Evolutionary conservation across 164 flowering plant species (phyloP), one percentile per base, ranked within the genome.

Genomic region (Cinnamomum chago): DNA sequence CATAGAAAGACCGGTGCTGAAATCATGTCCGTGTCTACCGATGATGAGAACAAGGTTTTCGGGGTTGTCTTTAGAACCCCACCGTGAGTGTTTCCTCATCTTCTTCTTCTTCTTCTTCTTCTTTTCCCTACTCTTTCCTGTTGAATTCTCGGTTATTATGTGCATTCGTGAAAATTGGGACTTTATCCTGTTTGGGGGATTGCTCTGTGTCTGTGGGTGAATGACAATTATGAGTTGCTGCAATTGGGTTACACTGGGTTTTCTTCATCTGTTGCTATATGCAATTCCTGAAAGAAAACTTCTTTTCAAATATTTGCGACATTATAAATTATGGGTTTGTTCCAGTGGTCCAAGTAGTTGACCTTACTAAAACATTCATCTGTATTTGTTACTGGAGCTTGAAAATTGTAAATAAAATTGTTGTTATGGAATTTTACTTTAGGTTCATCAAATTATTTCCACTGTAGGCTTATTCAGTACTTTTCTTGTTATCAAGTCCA

Each of bases 31-130:
- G 89, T 95, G 6, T 79, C 89, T 0, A 96, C 92, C 72, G 91
- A 91, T 62, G 99, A 94, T 75, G 99, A 96, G 94, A 96, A 96
- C 65, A 96, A 96, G 82, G 97, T 92, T 35, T 96, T 96, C 62
- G 99, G 99, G 47, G 82, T 96, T 68, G 97, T 94, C 76, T 88
- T 96, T 67, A 86, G 99, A 1, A 95, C 98, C 33, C 98, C 98
- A 7, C 98, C 98, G 97, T 94, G 82, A 90, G 97, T 90, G 11
- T 62, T 5, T 58, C 65, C 17, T 47, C 27, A 20, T 40, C 33
- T 65, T 50, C 35, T 24, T 40, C 33, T 65, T 60, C 35, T 65
- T 60, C 35, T 30, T 30, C 1, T 30, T 30, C 35, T 30, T 30
- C 35, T 30, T 30, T 30, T 30, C 6, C 35, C 5, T 30, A 30